Conservation (phyloP, 495 filamentous ascomycete species). For the Astrothelium macrocarpum region DNA sequence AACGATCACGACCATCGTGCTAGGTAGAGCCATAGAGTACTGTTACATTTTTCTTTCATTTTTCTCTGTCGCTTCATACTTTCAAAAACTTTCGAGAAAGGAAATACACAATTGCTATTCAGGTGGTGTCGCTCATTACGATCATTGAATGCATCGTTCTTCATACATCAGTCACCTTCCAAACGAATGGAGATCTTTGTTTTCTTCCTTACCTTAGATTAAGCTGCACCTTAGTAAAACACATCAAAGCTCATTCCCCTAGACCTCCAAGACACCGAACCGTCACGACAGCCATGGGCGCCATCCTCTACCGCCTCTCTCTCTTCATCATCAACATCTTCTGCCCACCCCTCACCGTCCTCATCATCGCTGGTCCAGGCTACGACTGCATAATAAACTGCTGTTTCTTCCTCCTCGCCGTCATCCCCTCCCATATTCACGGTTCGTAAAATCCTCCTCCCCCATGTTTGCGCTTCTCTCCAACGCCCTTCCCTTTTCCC, state of each 20-base stretch:
- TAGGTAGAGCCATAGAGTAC: background rate
- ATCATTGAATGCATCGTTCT: background rate
- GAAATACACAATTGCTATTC: background rate
- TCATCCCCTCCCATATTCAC: slow-evolving; percentile 35
- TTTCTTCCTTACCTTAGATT: too few relatives aligned
- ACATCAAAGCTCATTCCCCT: background rate
- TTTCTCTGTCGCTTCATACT: background rate
- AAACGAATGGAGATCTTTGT: too few relatives aligned
- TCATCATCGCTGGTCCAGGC: slow-evolving; percentile 24
- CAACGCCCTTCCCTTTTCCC: background rate
- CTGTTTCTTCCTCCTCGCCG: slow-evolving; percentile 32
- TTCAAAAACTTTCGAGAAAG: background rate
- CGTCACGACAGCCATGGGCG: background rate
- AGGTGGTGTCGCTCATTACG: background rate
- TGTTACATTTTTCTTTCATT: background rate
- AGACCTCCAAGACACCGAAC: background rate
- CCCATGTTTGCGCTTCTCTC: background rate
- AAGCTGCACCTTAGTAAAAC: background rate
- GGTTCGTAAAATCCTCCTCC: slow-evolving; percentile 1
- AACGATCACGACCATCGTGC: background rate
- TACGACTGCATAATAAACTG: slow-evolving; percentile 31
- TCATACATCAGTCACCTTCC: background rate
- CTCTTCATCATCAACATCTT: slow-evolving; percentile 22
- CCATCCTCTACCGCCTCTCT: slow-evolving; percentile 23
- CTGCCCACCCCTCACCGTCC: slow-evolving; percentile 24